Percentiles rank a stretch among this genome's conserved stretches.
Evolutionary conservation across 2,329 filamentous ascomycete genomes (phyloP).

Genomic region (Fusarium secorum): DNA sequence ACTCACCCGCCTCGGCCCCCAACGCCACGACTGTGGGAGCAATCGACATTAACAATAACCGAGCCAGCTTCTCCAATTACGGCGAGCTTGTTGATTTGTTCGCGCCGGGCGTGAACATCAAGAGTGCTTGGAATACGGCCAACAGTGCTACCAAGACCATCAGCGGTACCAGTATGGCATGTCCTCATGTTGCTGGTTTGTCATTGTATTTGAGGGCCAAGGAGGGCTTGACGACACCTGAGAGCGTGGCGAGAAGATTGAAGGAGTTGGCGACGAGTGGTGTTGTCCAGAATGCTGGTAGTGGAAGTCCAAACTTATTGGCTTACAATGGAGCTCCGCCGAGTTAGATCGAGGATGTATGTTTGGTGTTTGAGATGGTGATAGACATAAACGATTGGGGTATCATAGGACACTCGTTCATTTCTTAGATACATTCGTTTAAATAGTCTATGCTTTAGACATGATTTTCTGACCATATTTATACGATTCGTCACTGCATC

Average conservation of each 20-base stretch:
- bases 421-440: constrained; percentile 8
- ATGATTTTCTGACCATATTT: background rate
- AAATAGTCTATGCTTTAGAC: background rate
- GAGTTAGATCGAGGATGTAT: background rate
- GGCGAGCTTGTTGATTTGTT: constrained; percentile 59
- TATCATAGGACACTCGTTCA: background rate
- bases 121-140: constrained; percentile 56
- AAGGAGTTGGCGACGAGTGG: constrained; percentile 51
- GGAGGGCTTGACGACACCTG: constrained; percentile 50
- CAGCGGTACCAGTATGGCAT: constrained; percentile 69
- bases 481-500: too few species aligned
- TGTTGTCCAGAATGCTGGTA: constrained; percentile 46
- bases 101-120: constrained; percentile 57
- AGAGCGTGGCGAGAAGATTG: constrained; percentile 53
- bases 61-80: constrained; percentile 59
- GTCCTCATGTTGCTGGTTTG: constrained; percentile 68
- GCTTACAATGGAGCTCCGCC: constrained; percentile 55
- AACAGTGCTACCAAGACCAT: constrained; percentile 54
- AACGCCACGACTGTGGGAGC: constrained; percentile 63
- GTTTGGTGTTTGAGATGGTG: background rate
- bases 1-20: constrained; percentile 58
- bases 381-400: background rate
- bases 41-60: constrained; percentile 49
- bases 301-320: constrained; percentile 54
- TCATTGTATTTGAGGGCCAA: constrained; percentile 57